Conservation (phyloP, 73 alveolate species). For the Stentor coeruleus region DNA sequence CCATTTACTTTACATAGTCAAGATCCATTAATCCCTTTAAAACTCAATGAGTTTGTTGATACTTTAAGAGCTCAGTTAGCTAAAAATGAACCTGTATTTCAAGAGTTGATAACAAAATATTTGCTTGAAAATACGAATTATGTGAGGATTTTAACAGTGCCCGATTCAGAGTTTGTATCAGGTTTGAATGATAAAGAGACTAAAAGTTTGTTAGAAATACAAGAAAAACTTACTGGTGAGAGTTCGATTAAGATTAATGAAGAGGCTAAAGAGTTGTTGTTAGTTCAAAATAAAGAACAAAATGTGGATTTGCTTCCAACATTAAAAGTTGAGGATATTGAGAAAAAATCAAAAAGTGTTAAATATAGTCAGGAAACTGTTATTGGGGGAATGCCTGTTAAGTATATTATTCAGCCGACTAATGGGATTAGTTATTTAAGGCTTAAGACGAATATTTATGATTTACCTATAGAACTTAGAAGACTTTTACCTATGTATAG, state of each 20-base stretch:
- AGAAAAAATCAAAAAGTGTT: constrained; percentile 44
- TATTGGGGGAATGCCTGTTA: constrained; percentile 25
- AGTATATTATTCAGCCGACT: constrained; percentile 59
- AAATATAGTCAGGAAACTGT: constrained; percentile 36
- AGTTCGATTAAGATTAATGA: constrained; percentile 47
- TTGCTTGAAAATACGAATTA: constrained; percentile 48
- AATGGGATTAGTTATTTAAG: constrained; percentile 75
- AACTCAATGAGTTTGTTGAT: constrained; percentile 52
- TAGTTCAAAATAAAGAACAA: constrained; percentile 50
- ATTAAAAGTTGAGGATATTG: constrained; percentile 53
- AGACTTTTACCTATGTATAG: constrained; percentile 64
- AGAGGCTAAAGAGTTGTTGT: constrained; percentile 42
- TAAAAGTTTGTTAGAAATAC: constrained; percentile 33
- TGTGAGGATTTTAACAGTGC: constrained; percentile 44
- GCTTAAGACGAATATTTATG: constrained; percentile 52
- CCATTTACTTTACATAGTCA: constrained; percentile 59
- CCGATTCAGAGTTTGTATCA: constrained; percentile 50
- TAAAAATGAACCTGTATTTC: constrained; percentile 51
- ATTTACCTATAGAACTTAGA: constrained; percentile 57
- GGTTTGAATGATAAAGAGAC: constrained; percentile 42
- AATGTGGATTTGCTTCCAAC: constrained; percentile 64
- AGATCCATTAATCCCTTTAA: constrained; percentile 55
- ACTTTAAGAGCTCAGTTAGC: constrained; percentile 53
- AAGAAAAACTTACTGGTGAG: constrained; percentile 43
- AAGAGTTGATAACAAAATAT: constrained; percentile 52